Conservation (phyloP, 2,329 filamentous ascomycete species). For the Phaeosphaeria sp. region DNA sequence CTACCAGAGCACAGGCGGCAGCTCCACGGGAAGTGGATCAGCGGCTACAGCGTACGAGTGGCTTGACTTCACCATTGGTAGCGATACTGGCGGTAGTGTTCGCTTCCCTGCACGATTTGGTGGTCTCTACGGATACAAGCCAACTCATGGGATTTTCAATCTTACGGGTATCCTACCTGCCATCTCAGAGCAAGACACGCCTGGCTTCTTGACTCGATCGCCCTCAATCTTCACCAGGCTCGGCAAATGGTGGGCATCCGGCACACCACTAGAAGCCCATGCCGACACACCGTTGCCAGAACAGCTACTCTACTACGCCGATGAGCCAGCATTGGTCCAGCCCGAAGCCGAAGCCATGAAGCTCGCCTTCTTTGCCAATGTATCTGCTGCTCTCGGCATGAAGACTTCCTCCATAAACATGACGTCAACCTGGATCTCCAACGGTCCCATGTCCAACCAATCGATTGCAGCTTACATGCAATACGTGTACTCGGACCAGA, state of each 20-base stretch:
- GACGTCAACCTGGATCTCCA: not conserved
- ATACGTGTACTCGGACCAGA: not conserved
- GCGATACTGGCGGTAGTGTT: constrained; percentile 8
- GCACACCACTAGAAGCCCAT: not conserved
- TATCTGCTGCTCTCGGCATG: not conserved
- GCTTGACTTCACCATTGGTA: constrained; percentile 43
- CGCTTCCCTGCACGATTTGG: not conserved
- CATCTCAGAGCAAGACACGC: not conserved
- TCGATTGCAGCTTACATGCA: not conserved
- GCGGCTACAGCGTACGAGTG: constrained; percentile 14
- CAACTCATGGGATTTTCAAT: not conserved
- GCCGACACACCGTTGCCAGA: not conserved
- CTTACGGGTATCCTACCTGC: not conserved
- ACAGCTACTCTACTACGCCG: not conserved
- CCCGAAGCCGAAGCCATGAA: not conserved
- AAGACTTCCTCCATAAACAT: not conserved
- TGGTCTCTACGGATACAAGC: not conserved
- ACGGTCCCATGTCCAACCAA: not conserved
- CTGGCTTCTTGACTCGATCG: not conserved
- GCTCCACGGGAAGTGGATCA: constrained; percentile 8
- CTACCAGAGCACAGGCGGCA: constrained; percentile 17
- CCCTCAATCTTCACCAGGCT: not conserved
- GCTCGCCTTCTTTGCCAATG: not conserved
- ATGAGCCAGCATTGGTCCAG: not conserved
- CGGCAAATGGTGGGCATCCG: not conserved